Evolutionary conservation across 768 basidiomycete species (phyloP).

Genomic region (Trametes maxima): DNA sequence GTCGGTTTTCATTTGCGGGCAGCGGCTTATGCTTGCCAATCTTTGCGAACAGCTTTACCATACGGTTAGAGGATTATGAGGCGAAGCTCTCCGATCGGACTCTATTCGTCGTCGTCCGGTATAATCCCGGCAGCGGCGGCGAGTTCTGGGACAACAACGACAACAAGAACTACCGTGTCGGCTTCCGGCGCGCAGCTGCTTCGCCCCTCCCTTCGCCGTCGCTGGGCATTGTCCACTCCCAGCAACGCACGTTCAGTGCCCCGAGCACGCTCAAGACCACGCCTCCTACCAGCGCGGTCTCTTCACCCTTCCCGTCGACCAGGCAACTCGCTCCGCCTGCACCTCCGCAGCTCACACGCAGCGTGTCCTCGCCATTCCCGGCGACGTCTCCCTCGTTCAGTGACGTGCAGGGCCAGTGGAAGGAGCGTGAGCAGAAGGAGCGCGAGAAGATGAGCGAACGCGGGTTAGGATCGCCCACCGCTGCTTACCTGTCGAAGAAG

Average conservation of each 20-base stretch:
- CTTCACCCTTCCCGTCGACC: slow-evolving; percentile 6
- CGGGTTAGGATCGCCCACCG: slow-evolving; percentile 17
- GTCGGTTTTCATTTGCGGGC: slow-evolving; percentile 1
- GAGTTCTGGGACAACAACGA: slow-evolving; percentile 97
- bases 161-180: slow-evolving; percentile 75
- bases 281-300: slow-evolving; percentile 26
- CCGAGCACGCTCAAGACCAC: slow-evolving; percentile 33
- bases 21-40: slow-evolving; percentile 50
- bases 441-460: slow-evolving; percentile 10
- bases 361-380: slow-evolving; percentile 17
- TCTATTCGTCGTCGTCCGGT: slow-evolving; percentile 65
- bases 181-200: slow-evolving; percentile 47
- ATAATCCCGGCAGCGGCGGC: slow-evolving; percentile 46
- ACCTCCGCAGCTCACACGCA: slow-evolving; percentile 15
- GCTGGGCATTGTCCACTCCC: slow-evolving; percentile 20
- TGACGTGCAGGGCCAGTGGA: slow-evolving; percentile 9
- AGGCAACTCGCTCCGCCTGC: slow-evolving; percentile 14
- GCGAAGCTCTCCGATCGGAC: slow-evolving; percentile 50
- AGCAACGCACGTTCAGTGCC: slow-evolving; percentile 36
- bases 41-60: slow-evolving; percentile 51
- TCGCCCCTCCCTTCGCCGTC: slow-evolving; percentile 25
- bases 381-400: slow-evolving; percentile 6
- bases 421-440: slow-evolving; percentile 13
- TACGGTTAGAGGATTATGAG: slow-evolving; percentile 74
- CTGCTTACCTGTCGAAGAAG: slow-evolving; percentile 28